Evolutionary conservation across 805 yeast genomes (phyloP).

Genomic region (Middelhovenomyces tepae): DNA sequence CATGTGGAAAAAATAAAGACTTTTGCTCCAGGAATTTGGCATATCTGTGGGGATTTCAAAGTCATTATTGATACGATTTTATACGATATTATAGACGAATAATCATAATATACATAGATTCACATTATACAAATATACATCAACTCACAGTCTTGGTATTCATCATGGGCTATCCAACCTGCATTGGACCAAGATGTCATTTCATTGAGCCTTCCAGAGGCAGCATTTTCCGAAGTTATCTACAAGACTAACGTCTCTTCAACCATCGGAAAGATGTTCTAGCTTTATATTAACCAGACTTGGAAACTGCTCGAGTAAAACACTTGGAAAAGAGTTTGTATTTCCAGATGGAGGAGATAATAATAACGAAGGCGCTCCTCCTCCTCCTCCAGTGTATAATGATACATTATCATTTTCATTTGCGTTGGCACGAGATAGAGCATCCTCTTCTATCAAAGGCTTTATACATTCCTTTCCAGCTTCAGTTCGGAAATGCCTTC

Average conservation of each 20-base stretch:
- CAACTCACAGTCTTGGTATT: too few species aligned
- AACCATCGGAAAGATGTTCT: too few species aligned
- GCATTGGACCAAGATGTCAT: too few species aligned
- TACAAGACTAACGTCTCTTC: too few species aligned
- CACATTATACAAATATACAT: too few species aligned
- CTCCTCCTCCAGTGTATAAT: constrained; percentile 7
- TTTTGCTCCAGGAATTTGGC: constrained; percentile 84
- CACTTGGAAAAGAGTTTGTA: constrained; percentile 12
- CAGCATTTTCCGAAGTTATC: too few species aligned
- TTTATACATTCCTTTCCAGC: constrained; percentile 62
- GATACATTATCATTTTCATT: constrained; percentile 2
- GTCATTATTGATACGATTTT: too few species aligned
- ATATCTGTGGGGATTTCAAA: constrained; percentile 46
- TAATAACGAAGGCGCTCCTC: constrained; percentile 13
- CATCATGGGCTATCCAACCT: too few species aligned
- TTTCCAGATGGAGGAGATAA: constrained; percentile 14
- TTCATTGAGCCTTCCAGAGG: too few species aligned
- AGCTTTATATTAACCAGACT: constrained; percentile 12
- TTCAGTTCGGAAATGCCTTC: constrained; percentile 68
- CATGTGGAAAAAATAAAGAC: constrained; percentile 66
- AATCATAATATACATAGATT: too few species aligned
- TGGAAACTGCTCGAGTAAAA: constrained; percentile 19
- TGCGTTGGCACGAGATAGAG: constrained; percentile 12
- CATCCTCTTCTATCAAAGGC: constrained; percentile 54
- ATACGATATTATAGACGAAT: too few species aligned